These are phyloP conservation scores for Trichoderma lentiforme DNA, from an alignment of 2,329 filamentous ascomycete genomes.

Conservation along the genomic window DNA sequence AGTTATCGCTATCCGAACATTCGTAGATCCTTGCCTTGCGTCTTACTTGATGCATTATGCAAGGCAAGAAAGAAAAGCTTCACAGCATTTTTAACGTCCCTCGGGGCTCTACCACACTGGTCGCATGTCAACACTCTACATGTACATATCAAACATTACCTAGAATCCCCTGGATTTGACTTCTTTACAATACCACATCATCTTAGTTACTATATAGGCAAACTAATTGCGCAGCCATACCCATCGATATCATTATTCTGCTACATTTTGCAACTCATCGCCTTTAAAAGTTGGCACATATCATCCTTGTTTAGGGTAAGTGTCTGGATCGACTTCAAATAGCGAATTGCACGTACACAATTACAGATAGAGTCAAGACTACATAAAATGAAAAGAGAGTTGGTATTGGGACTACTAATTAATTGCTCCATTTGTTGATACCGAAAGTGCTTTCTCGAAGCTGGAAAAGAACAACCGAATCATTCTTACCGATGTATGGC, in stretches of 20 bases:
- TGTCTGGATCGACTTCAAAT: background rate
- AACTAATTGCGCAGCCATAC: background rate
- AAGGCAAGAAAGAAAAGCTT: too few species aligned
- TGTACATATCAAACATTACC: background rate
- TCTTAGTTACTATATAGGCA: background rate
- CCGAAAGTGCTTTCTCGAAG: background rate
- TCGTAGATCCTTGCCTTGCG: too few species aligned
- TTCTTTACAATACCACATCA: background rate
- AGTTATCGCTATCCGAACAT: too few species aligned
- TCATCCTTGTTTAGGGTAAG: background rate
- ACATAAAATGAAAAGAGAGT: background rate
- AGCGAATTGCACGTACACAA: background rate
- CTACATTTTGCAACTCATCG: background rate
- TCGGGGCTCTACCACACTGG: too few species aligned
- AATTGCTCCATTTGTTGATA: background rate
- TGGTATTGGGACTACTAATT: background rate
- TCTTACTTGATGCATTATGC: too few species aligned
- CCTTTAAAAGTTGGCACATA: background rate
- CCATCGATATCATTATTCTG: background rate
- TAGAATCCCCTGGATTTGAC: background rate
- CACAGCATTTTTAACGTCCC: too few species aligned
- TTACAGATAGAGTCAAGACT: background rate
- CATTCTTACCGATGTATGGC: background rate
- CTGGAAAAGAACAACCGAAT: background rate
- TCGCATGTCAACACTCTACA: too few species aligned